Evolutionary conservation across 345 rosid species (phyloP), one percentile per base, ranked within the genome.

Genomic region (Lepidium didymum): DNA sequence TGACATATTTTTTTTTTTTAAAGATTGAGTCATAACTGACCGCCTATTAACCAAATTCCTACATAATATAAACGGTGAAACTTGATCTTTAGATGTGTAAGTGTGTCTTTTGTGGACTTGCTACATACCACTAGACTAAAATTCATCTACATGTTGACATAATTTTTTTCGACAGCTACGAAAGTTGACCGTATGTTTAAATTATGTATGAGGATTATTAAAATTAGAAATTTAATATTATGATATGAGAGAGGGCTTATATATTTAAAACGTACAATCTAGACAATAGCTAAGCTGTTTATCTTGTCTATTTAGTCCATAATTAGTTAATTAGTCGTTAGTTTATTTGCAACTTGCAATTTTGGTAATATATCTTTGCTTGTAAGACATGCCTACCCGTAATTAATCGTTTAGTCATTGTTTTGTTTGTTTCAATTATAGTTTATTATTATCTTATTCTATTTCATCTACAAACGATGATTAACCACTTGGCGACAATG

Each of bases 181-280:
- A 61, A 64, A 73, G 77, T 73, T 64, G 71, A 73, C 71, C 54
- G 11, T 64, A 55, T 12, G 49, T 34, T 72, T 40, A 19, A 62
- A 34, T 33, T 40, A 8, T 18, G 31, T 9, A 34, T 5, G 12
- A 35, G 45, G 10, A 35, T 56, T 45, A 23, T 15, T 15, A 56
- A 44, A 42, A 37, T 25, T 49, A 27, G 12, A 27, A 27, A 41
- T 10, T 21, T 62, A 27, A 23, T 47, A 56, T 12, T 31, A 4
- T 73, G 77, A 73, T 73, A 73, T 50, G 77, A 64, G 66, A 57
- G 53, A 49, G 19, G 65, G 66, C 66, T 72, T 72, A 72, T 72
- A 72, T 55, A 59, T 61, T 42, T 25, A 21, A 53, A 53, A 54
- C 46, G 38, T 37, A 43, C 25, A 35, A 11, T 14, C 12, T 51